Evolutionary conservation across 208 protist genomes (phyloP).

Genomic region (Sergeia podlipaevii): DNA sequence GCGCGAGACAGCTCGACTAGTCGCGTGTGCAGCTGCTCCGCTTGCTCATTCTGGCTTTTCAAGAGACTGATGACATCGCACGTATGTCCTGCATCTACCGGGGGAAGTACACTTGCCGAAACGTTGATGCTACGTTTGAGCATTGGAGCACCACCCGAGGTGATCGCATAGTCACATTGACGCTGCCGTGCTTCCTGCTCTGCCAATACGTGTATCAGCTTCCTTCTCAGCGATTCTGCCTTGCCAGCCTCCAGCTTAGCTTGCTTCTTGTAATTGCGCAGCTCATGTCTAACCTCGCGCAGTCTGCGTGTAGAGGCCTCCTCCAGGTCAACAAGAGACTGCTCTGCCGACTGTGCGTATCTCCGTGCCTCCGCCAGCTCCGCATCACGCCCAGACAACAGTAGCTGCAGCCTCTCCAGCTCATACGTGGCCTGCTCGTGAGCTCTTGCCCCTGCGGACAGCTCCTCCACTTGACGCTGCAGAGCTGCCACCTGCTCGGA

Average conservation of each 20-base stretch:
- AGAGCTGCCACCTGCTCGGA: constrained; percentile 37
- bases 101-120: no score
- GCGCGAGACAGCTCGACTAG: constrained; percentile 46
- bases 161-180: background rate
- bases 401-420: constrained; percentile 47
- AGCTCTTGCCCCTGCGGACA: constrained; percentile 18
- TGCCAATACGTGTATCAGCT: constrained; percentile 50
- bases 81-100: background rate
- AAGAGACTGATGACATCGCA: constrained; percentile 63
- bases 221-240: constrained; percentile 43
- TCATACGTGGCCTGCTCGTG: constrained; percentile 34
- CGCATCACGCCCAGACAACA: constrained; percentile 33
- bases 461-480: constrained; percentile 41
- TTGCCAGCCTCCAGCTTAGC: constrained; percentile 36
- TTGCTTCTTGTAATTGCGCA: constrained; percentile 45
- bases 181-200: constrained; percentile 37
- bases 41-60: constrained; percentile 55
- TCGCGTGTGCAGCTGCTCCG: constrained; percentile 51
- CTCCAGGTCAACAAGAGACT: constrained; percentile 35
- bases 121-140: no score
- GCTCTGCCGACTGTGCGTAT: constrained; percentile 25
- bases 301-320: constrained; percentile 47
- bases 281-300: constrained; percentile 30
- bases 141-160: background rate
- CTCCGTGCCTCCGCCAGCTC: constrained; percentile 41